Base-by-base conservation (phyloP, 1,284 basidiomycete species). In the Ceratobasidium sp. region DNA sequence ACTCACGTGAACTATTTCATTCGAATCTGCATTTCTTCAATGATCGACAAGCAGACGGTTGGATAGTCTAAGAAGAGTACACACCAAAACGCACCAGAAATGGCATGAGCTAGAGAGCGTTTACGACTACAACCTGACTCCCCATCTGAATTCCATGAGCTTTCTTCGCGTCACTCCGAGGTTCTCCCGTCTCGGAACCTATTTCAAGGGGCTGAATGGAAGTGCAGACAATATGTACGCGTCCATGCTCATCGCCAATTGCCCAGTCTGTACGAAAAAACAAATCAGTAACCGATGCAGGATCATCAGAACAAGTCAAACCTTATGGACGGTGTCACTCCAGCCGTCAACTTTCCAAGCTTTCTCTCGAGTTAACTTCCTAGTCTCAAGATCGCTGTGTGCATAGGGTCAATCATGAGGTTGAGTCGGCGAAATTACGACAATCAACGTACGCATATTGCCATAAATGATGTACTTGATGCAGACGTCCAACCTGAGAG, bases 261-360 rank as follows among this genome's bases (percentile, higher is more conserved):
- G 91, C 26, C 93, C 87, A 10, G 94, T 95, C 94, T 95, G 82
- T 45, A 76, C 78, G 76, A 77, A 69, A 78, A n/a, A 56, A 80
- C 66, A 77, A 67, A 65, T 49, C 33, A 68, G 28, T 39, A 37
- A 45, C 54, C 45, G 64, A 69, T 28, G 39, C 65, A 47, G 58
- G 80, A 45, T 20, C 17, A 7, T 42, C 7, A 23, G n/a, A 17
- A 47, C 5, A 15, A 17, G 42, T 80, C 85, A 78, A 79, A 92
- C 95, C 90, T 97, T 95, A 78, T 92, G 91, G 47, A 98, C 96
- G 0, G 96, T 98, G 83, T 95, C 92, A 63, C 93, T 92, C 97
- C 96, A 98, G 17, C 94, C 94, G 80, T 97, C 94, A 80, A 95
- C 87, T 80, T 93, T 89, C 96, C 96, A 98, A 33, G 96, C 95